Percentiles rank a stretch among this genome's conserved stretches.
phyloP scores from a whole-genome alignment of 2,329 filamentous ascomycete species.

The Mycosphaerella arachidis region DNA sequence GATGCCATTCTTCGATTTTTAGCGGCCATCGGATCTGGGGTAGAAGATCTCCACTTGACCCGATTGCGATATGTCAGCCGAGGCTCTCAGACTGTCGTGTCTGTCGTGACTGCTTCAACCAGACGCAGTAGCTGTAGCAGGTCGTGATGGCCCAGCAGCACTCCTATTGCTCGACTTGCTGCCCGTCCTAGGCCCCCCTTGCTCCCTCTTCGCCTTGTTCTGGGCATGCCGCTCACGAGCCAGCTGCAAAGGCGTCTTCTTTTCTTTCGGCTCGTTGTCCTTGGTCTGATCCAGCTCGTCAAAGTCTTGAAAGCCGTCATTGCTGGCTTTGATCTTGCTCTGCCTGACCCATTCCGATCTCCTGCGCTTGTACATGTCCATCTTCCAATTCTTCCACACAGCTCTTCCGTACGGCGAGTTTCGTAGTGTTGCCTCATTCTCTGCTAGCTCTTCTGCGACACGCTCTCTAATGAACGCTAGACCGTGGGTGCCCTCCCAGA shows the following conservation, averaged over 20 bases:
- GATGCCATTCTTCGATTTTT: slow-evolving; percentile 1
- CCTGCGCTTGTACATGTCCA: slow-evolving; percentile 65
- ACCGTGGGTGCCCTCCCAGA: slow-evolving; percentile 61
- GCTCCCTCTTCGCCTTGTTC: slow-evolving; percentile 36
- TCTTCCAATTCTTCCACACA: slow-evolving; percentile 70
- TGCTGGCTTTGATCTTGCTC: slow-evolving; percentile 51
- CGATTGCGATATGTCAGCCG: not conserved
- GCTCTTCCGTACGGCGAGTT: slow-evolving; percentile 62
- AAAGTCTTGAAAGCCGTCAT: slow-evolving; percentile 48
- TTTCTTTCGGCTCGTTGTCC: slow-evolving; percentile 15
- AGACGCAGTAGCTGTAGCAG: slow-evolving; percentile 7
- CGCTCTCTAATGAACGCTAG: slow-evolving; percentile 64
- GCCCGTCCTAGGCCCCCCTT: slow-evolving; percentile 9
- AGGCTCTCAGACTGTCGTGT: not conserved
- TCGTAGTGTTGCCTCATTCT: slow-evolving; percentile 57
- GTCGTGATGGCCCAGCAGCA: slow-evolving; percentile 1
- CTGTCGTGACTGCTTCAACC: not conserved
- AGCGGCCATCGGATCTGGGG: not conserved
- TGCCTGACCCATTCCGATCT: slow-evolving; percentile 61
- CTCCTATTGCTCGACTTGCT: slow-evolving; percentile 5
- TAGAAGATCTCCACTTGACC: not conserved
- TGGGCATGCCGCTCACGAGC: slow-evolving; percentile 55
- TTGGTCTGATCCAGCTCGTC: slow-evolving; percentile 41
- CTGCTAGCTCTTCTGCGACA: slow-evolving; percentile 59
- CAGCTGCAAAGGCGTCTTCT: slow-evolving; percentile 52